Base-by-base conservation (phyloP, 2,329 filamentous ascomycete species). In the Blumeria graminis region DNA sequence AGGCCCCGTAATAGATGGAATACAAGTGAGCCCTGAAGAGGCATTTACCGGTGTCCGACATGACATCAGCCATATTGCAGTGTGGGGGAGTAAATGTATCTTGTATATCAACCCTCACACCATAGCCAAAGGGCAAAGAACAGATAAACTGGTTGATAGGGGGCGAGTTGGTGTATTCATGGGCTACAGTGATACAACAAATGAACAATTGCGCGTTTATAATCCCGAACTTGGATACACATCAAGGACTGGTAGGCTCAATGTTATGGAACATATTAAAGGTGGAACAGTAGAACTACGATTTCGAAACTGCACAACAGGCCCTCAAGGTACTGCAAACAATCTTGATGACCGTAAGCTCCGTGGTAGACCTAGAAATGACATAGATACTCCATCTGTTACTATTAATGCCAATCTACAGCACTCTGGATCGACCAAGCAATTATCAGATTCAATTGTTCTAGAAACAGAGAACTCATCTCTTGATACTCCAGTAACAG, bases 151-250 rank as follows among this genome's bases (percentile, higher is more conserved):
- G 32, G 50, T 52, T n/a, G 28, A 52, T 16, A 32, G 28, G 36
- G 50, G 50, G 16, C 35, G 50, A 52, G 36, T 52, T 36, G 50
- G 50, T 52, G 18, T 52, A 32, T 52, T 52, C 36, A 52, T 52
- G 50, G 50, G 50, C 6, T 52, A 52, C 18, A 52, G 32, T 52
- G 50, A 52, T 16, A 36, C 32, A 11, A 52, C 50, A 13, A 35
- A 32, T 18, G 36, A 52, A 28, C 50, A 52, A 52, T 34, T 34
- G 10, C 32, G 50, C n/a, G 50, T 52, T 16, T 52, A 52, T n/a
- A 34, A 34, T 11, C 28, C 50, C n/a, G 50, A 52, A 16, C 50
- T 52, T n/a, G 50, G 50, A 13, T 52, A 52, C 22, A 34, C 7
- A 9, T 46, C 41, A 14, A 46, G 41, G 7, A 46, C 41, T 18